These are phyloP conservation scores for Xerocomus cyaneibrunnescens DNA, from an alignment of 1,284 basidiomycete species.

Conservation along the genomic window DNA sequence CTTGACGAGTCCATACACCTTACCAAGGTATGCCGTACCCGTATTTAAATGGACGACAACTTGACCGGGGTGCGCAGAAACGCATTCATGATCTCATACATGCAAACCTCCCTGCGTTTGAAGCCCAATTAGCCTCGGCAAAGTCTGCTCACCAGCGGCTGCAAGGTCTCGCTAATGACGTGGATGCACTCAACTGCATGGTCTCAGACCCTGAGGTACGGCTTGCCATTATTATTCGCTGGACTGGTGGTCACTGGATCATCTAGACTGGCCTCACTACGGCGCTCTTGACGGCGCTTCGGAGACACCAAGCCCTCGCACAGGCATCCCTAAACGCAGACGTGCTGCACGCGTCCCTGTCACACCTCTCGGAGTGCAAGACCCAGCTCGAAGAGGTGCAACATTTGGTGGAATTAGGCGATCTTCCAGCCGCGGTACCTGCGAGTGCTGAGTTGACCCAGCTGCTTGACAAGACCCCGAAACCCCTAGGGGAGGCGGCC, in stretches of 20 bases:
- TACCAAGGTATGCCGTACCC: conserved; percentile 54
- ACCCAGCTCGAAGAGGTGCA: conserved; percentile 44
- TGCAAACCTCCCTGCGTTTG: conserved; percentile 58
- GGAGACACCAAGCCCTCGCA: conserved; percentile 56
- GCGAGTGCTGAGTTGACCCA: conserved; percentile 43
- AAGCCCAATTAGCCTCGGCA: conserved; percentile 60
- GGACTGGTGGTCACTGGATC: conserved; percentile 12
- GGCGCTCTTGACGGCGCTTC: conserved; percentile 49
- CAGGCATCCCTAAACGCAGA: conserved; percentile 59
- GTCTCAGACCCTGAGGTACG: conserved; percentile 60
- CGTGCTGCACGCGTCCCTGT: conserved; percentile 48
- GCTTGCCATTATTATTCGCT: neutral
- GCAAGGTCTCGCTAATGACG: conserved; percentile 48
- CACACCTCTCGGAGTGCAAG: conserved; percentile 53
- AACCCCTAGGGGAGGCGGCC: conserved; percentile 49
- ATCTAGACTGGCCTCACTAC: conserved; percentile 66
- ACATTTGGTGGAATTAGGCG: conserved; percentile 50
- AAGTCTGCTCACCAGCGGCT: conserved; percentile 63
- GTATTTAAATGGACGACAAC: conserved; percentile 1
- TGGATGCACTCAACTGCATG: conserved; percentile 48
- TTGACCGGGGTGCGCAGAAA: conserved; percentile 40
- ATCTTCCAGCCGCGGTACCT: conserved; percentile 58
- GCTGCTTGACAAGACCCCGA: conserved; percentile 49
- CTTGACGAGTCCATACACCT: conserved; percentile 63
- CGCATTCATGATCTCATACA: conserved; percentile 69